Base-by-base conservation (phyloP, 2,329 filamentous ascomycete species). In the Stagonosporopsis cucurbitacearum region DNA sequence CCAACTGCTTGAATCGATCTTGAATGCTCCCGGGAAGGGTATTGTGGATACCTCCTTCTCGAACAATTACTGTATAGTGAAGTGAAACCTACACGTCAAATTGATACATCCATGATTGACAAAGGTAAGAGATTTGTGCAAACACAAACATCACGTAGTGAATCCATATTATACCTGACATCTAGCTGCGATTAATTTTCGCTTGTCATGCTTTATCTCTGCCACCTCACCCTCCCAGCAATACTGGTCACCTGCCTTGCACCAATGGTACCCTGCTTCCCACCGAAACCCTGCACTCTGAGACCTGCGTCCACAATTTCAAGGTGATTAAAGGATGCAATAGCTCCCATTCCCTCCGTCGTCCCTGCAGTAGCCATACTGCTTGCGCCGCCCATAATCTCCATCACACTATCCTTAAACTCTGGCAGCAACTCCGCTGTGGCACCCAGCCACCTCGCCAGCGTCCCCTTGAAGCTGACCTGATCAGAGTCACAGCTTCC, bases 401-500 rank as follows among this genome's bases (percentile, higher is more conserved):
- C 47, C 22, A 37, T 37, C 36, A 67, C 55, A 15, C 63, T 58
- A 2, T 54, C 54, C 25, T 36, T 45, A 4, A 68, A 36, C 13
- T 64, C 60, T 7, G 67, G 66, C 33, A 68, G n/a, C 3, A 68
- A 15, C 19, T 50, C 51, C 0, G 67, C 67, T 7, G 63, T 64
- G 3, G 66, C 64, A 15, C 69, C 69, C 52, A 71, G 30, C 65
- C 65, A 70, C n/a, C 68, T 50, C 12, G 68, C 68, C 49, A 71
- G 41, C 17, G 63, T 54, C 0, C 65, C 69, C 53, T 91, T 91
- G 81, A 90, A 89, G n/a, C 84, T 86, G 63, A 82, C 82, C 80
- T 89, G 87, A 74, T 91, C 88, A 45, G 77, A 81, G 71, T 87
- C 84, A 72, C 88, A 91, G 0, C 68, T 78, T 54, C 75, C 75